Percentiles rank a stretch among this genome's conserved stretches.
These are phyloP conservation scores for Aspergillus sp. DNA, from an alignment of 2,329 filamentous ascomycete species.

Conservation along the genomic window DNA sequence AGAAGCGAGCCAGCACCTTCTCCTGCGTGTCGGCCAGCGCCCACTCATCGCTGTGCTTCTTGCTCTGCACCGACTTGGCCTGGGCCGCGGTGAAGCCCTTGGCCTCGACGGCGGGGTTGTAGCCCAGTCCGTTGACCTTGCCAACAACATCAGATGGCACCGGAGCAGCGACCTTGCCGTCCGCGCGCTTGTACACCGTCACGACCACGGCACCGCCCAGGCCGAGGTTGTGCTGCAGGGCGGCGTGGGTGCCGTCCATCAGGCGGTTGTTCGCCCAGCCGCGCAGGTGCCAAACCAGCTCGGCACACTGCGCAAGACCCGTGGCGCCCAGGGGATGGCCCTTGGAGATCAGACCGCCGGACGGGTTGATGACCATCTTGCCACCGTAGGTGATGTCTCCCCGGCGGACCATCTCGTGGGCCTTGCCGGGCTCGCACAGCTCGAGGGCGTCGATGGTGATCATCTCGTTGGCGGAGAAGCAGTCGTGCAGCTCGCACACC, in stretches of 20 bases:
- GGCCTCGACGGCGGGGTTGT: slow-evolving; percentile 85
- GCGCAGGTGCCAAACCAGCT: slow-evolving; percentile 88
- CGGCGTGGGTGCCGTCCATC: slow-evolving; percentile 57
- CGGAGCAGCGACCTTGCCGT: slow-evolving; percentile 55
- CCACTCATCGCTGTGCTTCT: slow-evolving; percentile 60
- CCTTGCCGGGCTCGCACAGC: slow-evolving; percentile 67
- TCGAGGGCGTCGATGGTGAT: slow-evolving; percentile 79
- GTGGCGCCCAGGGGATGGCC: slow-evolving; percentile 90
- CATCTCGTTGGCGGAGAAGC: slow-evolving; percentile 94
- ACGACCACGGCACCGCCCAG: slow-evolving; percentile 85
- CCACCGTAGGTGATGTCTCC: slow-evolving; percentile 90
- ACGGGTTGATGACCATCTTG: slow-evolving; percentile 77
- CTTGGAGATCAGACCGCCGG: slow-evolving; percentile 89
- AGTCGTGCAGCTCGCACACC: slow-evolving; percentile 91
- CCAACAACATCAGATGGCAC: slow-evolving; percentile 57
- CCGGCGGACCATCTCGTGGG: slow-evolving; percentile 76
- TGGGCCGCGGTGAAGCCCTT: slow-evolving; percentile 78
- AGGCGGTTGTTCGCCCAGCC: slow-evolving; percentile 91
- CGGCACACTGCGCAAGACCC: slow-evolving; percentile 89
- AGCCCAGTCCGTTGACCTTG: slow-evolving; percentile 61
- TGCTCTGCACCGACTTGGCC: slow-evolving; percentile 58
- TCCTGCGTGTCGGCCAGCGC: slow-evolving; percentile 66
- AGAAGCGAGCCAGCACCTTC: slow-evolving; percentile 64
- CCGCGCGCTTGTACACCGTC: slow-evolving; percentile 77
- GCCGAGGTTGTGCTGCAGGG: slow-evolving; percentile 87